Evolutionary conservation across 164 flowering plant genomes (phyloP).

Genomic region (Litsea cubeba): DNA sequence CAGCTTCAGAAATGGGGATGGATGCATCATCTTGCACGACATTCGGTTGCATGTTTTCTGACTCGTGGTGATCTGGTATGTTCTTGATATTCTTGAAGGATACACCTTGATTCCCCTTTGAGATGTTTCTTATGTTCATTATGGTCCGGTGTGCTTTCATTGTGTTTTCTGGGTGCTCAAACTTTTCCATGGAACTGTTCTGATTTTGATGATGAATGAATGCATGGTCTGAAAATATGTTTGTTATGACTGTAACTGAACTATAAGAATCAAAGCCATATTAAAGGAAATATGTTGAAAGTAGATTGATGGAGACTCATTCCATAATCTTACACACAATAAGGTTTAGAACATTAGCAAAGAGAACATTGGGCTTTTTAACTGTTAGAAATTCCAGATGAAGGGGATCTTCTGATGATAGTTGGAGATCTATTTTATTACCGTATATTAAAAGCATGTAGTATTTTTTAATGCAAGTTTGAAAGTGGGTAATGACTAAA

Average conservation of each 20-base stretch:
- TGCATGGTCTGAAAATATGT: neutral
- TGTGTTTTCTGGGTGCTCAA: neutral
- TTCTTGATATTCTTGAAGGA: slow-evolving; percentile 4
- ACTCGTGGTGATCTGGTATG: slow-evolving; percentile 97
- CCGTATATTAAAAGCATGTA: too few relatives aligned
- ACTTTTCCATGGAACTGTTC: neutral
- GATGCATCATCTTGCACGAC: slow-evolving; percentile 99
- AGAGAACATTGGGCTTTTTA: neutral
- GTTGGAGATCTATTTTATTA: neutral
- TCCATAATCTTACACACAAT: neutral
- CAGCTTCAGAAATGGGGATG: slow-evolving; percentile 94
- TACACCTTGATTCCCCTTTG: neutral
- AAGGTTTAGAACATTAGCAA: neutral
- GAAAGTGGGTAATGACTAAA: too few relatives aligned
- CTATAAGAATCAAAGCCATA: neutral
- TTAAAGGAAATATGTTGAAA: neutral
- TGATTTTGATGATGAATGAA: neutral
- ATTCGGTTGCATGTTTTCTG: slow-evolving; percentile 90
- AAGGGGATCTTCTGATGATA: neutral
- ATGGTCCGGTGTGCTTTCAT: neutral
- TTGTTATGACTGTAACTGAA: neutral
- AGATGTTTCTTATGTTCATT: neutral
- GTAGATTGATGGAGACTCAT: neutral
- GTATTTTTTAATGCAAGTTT: too few relatives aligned
- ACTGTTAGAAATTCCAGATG: neutral